These are phyloP conservation scores for Aspergillus thermomutatus DNA, from an alignment of 2,329 filamentous ascomycete species.

Conservation along the genomic window DNA sequence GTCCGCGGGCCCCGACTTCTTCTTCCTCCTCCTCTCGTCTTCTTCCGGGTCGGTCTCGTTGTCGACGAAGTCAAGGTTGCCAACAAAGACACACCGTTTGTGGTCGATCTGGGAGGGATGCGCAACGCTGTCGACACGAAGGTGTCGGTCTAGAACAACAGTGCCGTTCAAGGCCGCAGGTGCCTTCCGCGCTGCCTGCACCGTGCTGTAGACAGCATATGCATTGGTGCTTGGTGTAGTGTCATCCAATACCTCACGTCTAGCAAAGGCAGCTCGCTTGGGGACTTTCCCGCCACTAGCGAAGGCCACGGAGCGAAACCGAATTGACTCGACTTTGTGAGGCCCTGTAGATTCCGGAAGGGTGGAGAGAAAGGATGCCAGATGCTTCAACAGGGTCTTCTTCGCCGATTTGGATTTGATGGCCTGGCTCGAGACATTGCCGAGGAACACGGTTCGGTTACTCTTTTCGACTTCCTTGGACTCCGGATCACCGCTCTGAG, in stretches of 20 bases:
- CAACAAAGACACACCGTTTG: constrained; percentile 89
- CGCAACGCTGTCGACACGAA: constrained; percentile 86
- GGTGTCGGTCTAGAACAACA: constrained; percentile 77
- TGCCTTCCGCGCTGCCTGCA: constrained; percentile 71
- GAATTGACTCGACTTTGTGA: constrained; percentile 82
- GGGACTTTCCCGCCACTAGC: constrained; percentile 67
- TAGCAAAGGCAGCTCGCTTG: constrained; percentile 92
- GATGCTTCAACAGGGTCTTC: constrained; percentile 71
- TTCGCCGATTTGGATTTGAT: constrained; percentile 79
- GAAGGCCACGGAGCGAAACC: constrained; percentile 92
- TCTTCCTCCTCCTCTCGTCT: constrained; percentile 65
- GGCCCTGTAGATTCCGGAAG: constrained; percentile 48
- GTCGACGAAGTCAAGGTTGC: constrained; percentile 93
- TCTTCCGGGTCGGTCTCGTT: constrained; percentile 70
- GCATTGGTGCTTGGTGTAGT: constrained; percentile 94
- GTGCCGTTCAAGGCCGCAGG: constrained; percentile 77
- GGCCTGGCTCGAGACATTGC: constrained; percentile 80
- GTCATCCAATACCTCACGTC: constrained; percentile 81
- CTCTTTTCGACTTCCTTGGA: constrained; percentile 73
- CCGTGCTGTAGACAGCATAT: constrained; percentile 82
- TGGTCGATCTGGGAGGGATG: constrained; percentile 81
- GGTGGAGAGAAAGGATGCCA: constrained; percentile 68
- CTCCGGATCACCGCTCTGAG: constrained; percentile 32
- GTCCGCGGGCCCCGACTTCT: constrained; percentile 74
- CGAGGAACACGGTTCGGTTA: constrained; percentile 83